Conservation (phyloP, 768 basidiomycete species). For the Vararia minispora region DNA sequence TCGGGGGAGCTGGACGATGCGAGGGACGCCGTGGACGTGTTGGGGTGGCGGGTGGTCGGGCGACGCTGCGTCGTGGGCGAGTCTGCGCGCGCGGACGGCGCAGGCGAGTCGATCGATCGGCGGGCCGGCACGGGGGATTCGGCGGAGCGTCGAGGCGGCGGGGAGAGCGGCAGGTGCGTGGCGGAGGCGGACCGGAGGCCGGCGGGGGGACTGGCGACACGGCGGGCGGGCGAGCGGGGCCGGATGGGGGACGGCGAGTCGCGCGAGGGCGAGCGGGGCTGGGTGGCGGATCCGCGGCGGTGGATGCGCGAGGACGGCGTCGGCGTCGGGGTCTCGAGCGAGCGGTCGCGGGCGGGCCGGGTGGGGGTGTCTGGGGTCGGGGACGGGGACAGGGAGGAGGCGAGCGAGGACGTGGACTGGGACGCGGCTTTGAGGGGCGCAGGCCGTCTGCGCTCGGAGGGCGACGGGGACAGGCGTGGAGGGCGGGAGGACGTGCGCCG, state of each 20-base stretch:
- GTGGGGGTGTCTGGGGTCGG: conserved; percentile 6
- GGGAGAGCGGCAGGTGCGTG: conserved; percentile 35
- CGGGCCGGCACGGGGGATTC: too few relatives aligned
- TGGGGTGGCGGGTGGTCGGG: conserved; percentile 37
- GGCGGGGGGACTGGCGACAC: conserved; percentile 30
- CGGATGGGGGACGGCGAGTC: conserved; percentile 3
- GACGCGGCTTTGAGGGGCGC: conserved; percentile 14
- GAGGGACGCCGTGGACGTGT: conserved; percentile 49
- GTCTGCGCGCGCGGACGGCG: conserved; percentile 11
- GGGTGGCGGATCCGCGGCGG: conserved; percentile 25
- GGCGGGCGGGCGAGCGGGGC: conserved; percentile 20
- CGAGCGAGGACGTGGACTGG: conserved; percentile 8
- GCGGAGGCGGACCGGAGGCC: conserved; percentile 38
- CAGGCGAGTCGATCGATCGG: conserved; percentile 16
- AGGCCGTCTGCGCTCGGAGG: conserved; percentile 17
- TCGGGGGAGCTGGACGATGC: conserved; percentile 33
- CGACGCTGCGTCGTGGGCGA: conserved; percentile 18
- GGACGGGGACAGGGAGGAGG: not conserved
- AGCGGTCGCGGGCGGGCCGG: conserved; percentile 22
- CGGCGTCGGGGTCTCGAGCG: conserved; percentile 40
- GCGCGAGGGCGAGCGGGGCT: conserved; percentile 36
- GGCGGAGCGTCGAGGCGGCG: conserved; percentile 18
- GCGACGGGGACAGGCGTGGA: conserved; percentile 14
- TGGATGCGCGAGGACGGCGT: conserved; percentile 27
- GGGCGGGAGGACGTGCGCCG: conserved; percentile 8